Conservation (phyloP, 495 filamentous ascomycete species). For the Xylaria nigripes region DNA sequence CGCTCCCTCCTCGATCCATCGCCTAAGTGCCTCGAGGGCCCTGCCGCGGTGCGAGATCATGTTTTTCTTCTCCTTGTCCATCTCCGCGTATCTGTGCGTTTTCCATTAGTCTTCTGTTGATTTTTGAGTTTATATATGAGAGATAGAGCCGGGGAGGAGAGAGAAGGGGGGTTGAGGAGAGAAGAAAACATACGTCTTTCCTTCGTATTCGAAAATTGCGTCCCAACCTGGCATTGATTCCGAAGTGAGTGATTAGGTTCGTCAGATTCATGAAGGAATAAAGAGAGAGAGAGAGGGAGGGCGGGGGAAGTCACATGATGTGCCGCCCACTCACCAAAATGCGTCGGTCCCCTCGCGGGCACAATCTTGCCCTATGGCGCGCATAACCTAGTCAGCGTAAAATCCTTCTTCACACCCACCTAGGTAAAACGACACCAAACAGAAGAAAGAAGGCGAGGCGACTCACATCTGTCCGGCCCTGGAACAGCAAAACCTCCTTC, state of each 20-base stretch:
- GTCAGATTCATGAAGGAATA: background rate
- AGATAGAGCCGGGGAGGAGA: background rate
- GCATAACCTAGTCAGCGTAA: background rate
- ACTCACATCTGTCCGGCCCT: constrained; percentile 63
- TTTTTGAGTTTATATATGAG: background rate
- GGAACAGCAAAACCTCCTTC: constrained; percentile 78
- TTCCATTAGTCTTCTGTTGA: background rate
- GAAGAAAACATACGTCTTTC: constrained; percentile 59
- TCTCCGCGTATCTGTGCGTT: constrained; percentile 67
- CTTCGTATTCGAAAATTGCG: constrained; percentile 89
- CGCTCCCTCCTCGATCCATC: constrained; percentile 59
- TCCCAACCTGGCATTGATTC: constrained; percentile 65
- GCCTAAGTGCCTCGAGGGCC: constrained; percentile 75
- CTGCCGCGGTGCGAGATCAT: constrained; percentile 80
- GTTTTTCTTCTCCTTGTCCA: constrained; percentile 91
- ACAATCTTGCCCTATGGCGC: constrained; percentile 60
- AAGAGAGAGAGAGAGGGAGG: background rate
- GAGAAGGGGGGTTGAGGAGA: background rate
- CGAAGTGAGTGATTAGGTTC: constrained; percentile 1
- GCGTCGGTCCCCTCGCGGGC: constrained; percentile 59
- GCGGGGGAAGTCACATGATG: background rate
- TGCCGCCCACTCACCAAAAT: constrained; percentile 65
- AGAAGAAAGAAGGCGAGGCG: background rate
- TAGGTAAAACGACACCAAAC: background rate
- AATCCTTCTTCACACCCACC: background rate